Evolutionary conservation across 176 grass and related monocot species (phyloP).

Genomic region (Avena insularis): DNA sequence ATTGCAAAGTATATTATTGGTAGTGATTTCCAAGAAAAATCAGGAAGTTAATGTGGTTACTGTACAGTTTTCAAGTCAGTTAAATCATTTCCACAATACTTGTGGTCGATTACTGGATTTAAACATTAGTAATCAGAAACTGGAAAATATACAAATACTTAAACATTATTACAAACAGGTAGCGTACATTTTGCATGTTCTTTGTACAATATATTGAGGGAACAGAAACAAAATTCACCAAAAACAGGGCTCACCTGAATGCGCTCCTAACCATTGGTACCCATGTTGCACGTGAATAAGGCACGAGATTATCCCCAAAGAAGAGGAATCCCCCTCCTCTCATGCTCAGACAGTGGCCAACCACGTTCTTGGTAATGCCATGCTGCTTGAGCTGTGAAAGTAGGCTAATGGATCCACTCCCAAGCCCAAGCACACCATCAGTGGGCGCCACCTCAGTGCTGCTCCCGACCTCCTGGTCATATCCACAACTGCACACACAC

Average conservation of each 20-base stretch:
- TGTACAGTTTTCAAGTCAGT: background rate
- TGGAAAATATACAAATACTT: background rate
- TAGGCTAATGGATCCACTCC: slow-evolving; percentile 71
- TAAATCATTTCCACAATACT: background rate
- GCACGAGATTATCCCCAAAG: slow-evolving; percentile 92
- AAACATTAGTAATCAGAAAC: background rate
- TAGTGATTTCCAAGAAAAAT: slow-evolving; percentile 33
- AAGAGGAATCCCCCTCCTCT: slow-evolving; percentile 90
- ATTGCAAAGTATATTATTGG: background rate
- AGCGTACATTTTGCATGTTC: background rate
- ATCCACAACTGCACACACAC: slow-evolving; percentile 74
- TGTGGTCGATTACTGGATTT: background rate
- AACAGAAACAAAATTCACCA: slow-evolving; percentile 27
- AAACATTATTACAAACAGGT: slow-evolving; percentile 1
- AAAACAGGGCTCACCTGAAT: slow-evolving; percentile 46
- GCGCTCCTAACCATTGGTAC: slow-evolving; percentile 64
- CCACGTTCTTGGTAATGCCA: slow-evolving; percentile 83
- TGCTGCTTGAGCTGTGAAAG: slow-evolving; percentile 88
- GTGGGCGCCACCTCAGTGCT: slow-evolving; percentile 52
- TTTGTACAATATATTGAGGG: background rate
- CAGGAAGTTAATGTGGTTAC: background rate
- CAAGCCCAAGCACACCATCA: slow-evolving; percentile 88
- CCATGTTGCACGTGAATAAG: slow-evolving; percentile 69
- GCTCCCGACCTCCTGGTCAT: slow-evolving; percentile 66
- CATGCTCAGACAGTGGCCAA: slow-evolving; percentile 87